Evolutionary conservation across 768 basidiomycete species (phyloP), one percentile per base, ranked within the genome.

Genomic region (Agrocybe pediades): DNA sequence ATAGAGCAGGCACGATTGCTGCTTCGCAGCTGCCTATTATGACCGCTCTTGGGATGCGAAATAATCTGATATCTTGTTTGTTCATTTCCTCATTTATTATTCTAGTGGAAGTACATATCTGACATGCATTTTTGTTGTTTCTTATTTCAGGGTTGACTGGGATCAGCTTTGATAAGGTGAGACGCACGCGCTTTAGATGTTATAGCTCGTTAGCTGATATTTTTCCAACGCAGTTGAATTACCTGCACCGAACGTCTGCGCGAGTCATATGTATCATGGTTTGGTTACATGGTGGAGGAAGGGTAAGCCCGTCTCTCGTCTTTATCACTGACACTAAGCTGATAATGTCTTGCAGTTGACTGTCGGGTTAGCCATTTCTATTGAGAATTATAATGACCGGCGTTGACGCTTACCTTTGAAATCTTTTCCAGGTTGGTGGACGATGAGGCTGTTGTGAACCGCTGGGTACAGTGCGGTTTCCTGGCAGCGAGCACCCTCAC

Each of bases 31-130:
- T 83, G 0, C 80, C 84, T 1, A 69, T 87, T 17, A 70, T 86
- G 61, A 73, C 78, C 15, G 83, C 77, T 2, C 74, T 88, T 21
- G 83, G 82, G 1, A 81, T 80, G 56, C 82, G 81, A 24, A 86
- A 87, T 65, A 86, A 86, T 52, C 62, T 83, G 15, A 62, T 75
- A 27, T 69, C 70, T 3, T 68, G 74, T 73, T 21, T 48, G 70
- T 58, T 13, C 3, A 21, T 21, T 44, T 29, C 7, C 27, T 5
- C n/a, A 2, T 27, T 46, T 20, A 24, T 9, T 5, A 26, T 15
- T n/a, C 27, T 27, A 16, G 15, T n/a, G 17, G 30, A 30, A 13
- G 2, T 15, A n/a, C n/a, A n/a, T n/a, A n/a, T n/a, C n/a, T n/a
- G n/a, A n/a, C n/a, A n/a, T n/a, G n/a, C n/a, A n/a, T 21, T 23